Conservation (phyloP, 495 filamentous ascomycete genomes). For the Neurospora africana region DNA sequence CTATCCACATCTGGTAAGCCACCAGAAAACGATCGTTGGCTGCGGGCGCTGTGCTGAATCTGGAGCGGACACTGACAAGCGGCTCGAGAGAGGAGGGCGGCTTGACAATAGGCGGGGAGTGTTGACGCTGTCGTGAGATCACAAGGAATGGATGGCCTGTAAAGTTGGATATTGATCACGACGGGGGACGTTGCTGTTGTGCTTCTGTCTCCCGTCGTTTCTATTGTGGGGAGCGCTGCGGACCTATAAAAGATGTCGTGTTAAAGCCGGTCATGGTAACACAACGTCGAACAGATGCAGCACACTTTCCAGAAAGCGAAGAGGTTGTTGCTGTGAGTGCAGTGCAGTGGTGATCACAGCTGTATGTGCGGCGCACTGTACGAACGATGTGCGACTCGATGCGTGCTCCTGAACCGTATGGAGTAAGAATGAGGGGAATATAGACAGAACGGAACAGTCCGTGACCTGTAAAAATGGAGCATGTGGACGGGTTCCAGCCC, state of each 20-base stretch:
- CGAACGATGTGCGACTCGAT: neutral
- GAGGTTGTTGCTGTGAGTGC: neutral
- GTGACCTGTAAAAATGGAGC: neutral
- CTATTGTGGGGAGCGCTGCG: neutral
- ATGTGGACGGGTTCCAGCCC: neutral
- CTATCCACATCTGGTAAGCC: neutral
- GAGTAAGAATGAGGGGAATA: too few relatives aligned
- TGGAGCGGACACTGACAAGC: neutral
- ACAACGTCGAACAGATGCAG: neutral
- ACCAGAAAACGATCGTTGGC: neutral
- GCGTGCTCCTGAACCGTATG: neutral
- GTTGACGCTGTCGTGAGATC: neutral
- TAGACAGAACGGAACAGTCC: neutral
- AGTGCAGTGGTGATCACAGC: neutral
- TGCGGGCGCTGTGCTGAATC: neutral
- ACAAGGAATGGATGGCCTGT: too few relatives aligned
- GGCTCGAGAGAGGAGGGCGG: neutral
- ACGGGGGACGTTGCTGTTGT: neutral
- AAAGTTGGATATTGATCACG: neutral
- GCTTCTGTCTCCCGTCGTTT: neutral
- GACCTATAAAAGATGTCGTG: neutral
- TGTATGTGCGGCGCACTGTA: neutral
- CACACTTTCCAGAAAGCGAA: neutral
- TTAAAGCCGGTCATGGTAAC: neutral
- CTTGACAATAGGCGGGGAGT: neutral